Conservation (phyloP, 176 grass and related monocot genomes). For the Aechmea fasciata region DNA sequence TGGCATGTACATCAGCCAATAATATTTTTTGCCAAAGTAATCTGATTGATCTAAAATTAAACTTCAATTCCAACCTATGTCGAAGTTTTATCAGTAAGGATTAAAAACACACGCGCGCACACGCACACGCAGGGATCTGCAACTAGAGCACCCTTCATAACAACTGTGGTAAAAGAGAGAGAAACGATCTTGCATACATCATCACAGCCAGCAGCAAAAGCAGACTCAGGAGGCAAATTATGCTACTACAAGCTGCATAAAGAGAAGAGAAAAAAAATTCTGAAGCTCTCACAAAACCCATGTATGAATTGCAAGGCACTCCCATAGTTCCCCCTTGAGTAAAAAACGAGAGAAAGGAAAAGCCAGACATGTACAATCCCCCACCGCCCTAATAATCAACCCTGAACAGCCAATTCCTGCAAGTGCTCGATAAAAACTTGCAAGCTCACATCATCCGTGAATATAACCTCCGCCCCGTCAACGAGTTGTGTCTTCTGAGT, state of each 20-base stretch:
- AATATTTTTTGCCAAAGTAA: too few relatives aligned
- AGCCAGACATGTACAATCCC: slow-evolving; percentile 26
- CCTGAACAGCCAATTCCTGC: slow-evolving; percentile 92
- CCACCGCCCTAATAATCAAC: slow-evolving; percentile 11
- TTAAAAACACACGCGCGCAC: too few relatives aligned
- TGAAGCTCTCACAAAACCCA: slow-evolving; percentile 28
- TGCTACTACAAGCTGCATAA: background rate
- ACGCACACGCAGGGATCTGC: too few relatives aligned
- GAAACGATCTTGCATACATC: background rate
- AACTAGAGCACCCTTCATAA: too few relatives aligned
- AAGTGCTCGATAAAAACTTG: slow-evolving; percentile 98
- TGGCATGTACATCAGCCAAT: too few relatives aligned
- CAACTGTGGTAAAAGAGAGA: too few relatives aligned
- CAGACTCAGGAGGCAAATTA: background rate
- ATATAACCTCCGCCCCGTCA: slow-evolving; percentile 86
- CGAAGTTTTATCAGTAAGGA: too few relatives aligned
- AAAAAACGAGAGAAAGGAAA: slow-evolving; percentile 5
- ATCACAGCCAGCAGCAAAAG: background rate
- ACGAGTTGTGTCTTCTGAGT: slow-evolving; percentile 88
- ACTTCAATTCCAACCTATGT: too few relatives aligned
- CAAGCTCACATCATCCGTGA: slow-evolving; percentile 88
- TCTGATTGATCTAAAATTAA: too few relatives aligned
- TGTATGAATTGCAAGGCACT: slow-evolving; percentile 24
- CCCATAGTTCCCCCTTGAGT: slow-evolving; percentile 5
- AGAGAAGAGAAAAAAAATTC: background rate